A percentile compares a stretch with the other conserved stretches of the same genome.
phyloP scores from a whole-genome alignment of 768 basidiomycete species.

The Artomyces pyxidatus region DNA sequence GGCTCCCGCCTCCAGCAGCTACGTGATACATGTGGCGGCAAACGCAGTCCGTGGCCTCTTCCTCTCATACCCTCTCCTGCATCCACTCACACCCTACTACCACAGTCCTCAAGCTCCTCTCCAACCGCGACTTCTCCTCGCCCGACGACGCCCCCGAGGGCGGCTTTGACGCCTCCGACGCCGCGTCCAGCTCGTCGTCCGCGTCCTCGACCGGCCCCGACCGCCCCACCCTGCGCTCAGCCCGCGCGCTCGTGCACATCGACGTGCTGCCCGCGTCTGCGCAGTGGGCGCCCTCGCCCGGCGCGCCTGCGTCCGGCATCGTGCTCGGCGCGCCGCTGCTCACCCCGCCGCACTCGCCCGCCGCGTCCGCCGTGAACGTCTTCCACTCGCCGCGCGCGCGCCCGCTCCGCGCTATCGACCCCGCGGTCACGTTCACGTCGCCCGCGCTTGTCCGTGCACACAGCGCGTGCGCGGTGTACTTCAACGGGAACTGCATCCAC shows the following conservation, averaged over 20 bases:
- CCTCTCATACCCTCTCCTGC: conserved; percentile 10
- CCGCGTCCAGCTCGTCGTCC: conserved; percentile 11
- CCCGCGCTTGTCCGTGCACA: conserved; percentile 38
- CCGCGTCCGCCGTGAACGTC: conserved; percentile 14
- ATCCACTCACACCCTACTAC: conserved; percentile 6
- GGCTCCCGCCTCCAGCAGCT: conserved; percentile 76
- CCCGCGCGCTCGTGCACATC: conserved; percentile 24
- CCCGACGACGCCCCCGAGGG: conserved; percentile 4
- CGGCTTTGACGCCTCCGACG: conserved; percentile 13
- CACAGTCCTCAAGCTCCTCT: conserved; percentile 18
- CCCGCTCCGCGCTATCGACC: conserved; percentile 51
- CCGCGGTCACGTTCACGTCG: conserved; percentile 57
- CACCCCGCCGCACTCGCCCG: conserved; percentile 14
- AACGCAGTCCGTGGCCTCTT: conserved; percentile 45
- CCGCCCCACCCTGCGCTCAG: conserved; percentile 28
- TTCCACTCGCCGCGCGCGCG: conserved; percentile 33
- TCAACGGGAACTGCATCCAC: conserved; percentile 40
- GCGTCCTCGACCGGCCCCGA: conserved; percentile 12
- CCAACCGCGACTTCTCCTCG: conserved; percentile 11
- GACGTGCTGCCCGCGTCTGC: conserved; percentile 12
- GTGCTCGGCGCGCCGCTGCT: conserved; percentile 10
- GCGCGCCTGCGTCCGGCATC: conserved; percentile 10
- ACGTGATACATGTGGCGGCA: conserved; percentile 65
- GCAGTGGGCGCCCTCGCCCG: conserved; percentile 15
- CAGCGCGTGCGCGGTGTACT: conserved; percentile 48